phyloP scores from a whole-genome alignment of 192 early-diverging fungal species.

The Coemansia sp. region DNA sequence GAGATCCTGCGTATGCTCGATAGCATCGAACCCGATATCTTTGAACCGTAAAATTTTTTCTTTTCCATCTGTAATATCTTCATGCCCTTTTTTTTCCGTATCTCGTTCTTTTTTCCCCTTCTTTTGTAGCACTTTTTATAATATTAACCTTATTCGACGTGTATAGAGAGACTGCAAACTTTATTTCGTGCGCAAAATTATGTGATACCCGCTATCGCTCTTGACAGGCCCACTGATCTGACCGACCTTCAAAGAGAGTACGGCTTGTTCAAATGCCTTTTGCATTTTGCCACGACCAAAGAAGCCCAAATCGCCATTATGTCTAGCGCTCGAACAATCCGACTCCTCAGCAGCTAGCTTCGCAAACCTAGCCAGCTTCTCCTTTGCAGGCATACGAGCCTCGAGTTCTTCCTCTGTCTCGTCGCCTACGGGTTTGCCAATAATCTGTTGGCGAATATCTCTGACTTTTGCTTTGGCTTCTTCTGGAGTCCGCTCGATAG shows the following conservation, averaged over 20 bases:
- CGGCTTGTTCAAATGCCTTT: constrained; percentile 85
- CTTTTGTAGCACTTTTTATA: not conserved
- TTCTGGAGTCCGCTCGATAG: constrained; percentile 90
- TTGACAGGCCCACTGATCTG: constrained; percentile 81
- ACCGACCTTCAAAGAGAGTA: constrained; percentile 82
- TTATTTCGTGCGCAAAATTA: constrained; percentile 90
- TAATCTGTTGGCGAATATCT: constrained; percentile 68
- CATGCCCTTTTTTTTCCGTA: too few relatives aligned
- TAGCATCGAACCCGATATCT: constrained; percentile 47
- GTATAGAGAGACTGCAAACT: not conserved
- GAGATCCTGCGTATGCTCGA: constrained; percentile 43
- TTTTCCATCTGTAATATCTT: not conserved
- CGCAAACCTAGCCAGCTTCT: constrained; percentile 63
- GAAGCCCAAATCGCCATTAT: constrained; percentile 84
- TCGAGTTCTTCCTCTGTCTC: constrained; percentile 11
- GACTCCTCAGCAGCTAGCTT: constrained; percentile 78
- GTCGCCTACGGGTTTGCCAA: not conserved
- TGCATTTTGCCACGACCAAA: constrained; percentile 94
- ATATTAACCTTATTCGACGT: not conserved
- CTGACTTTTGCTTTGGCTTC: constrained; percentile 78
- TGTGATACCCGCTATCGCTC: constrained; percentile 91
- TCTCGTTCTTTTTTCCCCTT: not conserved
- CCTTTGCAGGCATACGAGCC: constrained; percentile 14
- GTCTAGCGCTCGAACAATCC: constrained; percentile 92
- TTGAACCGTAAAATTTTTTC: constrained; percentile 26